A percentile compares a stretch with the other conserved stretches of the same genome.
phyloP scores from a whole-genome alignment of 495 filamentous ascomycete genomes.

The Achaetomiella virescens region DNA sequence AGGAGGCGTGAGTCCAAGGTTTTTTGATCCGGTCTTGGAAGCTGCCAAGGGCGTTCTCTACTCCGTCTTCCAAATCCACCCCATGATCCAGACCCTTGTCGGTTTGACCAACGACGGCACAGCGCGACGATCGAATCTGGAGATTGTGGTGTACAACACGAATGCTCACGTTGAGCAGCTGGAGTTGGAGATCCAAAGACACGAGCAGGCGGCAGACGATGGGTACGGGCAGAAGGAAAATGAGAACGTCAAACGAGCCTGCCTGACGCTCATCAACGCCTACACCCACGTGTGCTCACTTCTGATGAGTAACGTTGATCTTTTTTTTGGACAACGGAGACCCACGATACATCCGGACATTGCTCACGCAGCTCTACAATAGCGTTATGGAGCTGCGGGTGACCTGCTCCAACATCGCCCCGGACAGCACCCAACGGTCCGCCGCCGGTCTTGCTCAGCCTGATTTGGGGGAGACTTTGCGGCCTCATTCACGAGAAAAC shows the following conservation, averaged over 20 bases:
- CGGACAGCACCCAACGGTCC: constrained; percentile 12
- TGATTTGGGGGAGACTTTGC: constrained; percentile 37
- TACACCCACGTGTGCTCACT: constrained; percentile 71
- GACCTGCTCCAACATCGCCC: constrained; percentile 28
- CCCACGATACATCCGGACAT: constrained; percentile 68
- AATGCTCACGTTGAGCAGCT: constrained; percentile 67
- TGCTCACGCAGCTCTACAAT: constrained; percentile 75
- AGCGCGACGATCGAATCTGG: constrained; percentile 62
- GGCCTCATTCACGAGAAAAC: constrained; percentile 41
- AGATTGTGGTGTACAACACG: constrained; percentile 72
- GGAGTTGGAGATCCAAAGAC: constrained; percentile 63
- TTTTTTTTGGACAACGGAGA: constrained; percentile 70
- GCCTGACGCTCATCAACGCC: constrained; percentile 64
- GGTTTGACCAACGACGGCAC: constrained; percentile 63
- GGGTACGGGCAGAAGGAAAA: constrained; percentile 50
- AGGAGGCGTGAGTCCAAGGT: constrained; percentile 56
- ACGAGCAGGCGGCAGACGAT: constrained; percentile 48
- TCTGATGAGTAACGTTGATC: constrained; percentile 59
- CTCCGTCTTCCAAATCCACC: constrained; percentile 74
- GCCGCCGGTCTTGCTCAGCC: constrained; percentile 19
- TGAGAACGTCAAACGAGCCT: constrained; percentile 59
- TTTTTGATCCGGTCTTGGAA: constrained; percentile 63
- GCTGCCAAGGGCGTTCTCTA: constrained; percentile 83
- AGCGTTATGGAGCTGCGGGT: constrained; percentile 69
- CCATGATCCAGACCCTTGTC: constrained; percentile 65